These are phyloP conservation scores for Coemansia sp. DNA, from an alignment of 192 early-diverging fungal species.

Conservation along the genomic window DNA sequence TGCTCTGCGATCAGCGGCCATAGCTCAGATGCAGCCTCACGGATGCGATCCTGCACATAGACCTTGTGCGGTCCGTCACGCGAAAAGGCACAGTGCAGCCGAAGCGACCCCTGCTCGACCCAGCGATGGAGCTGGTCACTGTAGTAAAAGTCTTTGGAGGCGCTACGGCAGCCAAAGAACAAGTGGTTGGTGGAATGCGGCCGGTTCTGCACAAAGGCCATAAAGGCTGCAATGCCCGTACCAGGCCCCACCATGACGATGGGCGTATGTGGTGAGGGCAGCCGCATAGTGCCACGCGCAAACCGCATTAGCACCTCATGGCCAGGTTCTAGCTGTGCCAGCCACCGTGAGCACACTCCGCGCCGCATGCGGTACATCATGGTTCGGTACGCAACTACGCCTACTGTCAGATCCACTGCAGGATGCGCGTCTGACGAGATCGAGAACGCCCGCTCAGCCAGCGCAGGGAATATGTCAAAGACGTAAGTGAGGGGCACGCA, in stretches of 20 bases:
- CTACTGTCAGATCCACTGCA: slow-evolving; percentile 73
- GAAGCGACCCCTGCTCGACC: slow-evolving; percentile 51
- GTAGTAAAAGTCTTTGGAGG: slow-evolving; percentile 73
- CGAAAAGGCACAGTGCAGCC: slow-evolving; percentile 78
- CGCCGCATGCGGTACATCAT: slow-evolving; percentile 64
- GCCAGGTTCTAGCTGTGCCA: slow-evolving; percentile 41
- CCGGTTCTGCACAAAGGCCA: slow-evolving; percentile 68
- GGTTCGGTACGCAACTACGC: slow-evolving; percentile 84
- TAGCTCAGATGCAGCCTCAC: slow-evolving; percentile 42
- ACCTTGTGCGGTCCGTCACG: slow-evolving; percentile 63
- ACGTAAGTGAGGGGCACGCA: slow-evolving; percentile 73
- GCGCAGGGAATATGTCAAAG: slow-evolving; percentile 78
- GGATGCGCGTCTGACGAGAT: slow-evolving; percentile 65
- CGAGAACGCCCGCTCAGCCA: slow-evolving; percentile 80
- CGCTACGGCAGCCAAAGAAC: slow-evolving; percentile 82
- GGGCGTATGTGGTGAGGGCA: slow-evolving; percentile 59
- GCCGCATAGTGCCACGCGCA: slow-evolving; percentile 62
- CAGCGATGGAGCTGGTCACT: slow-evolving; percentile 61
- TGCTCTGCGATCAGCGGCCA: slow-evolving; percentile 62
- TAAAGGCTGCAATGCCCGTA: slow-evolving; percentile 92
- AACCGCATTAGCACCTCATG: slow-evolving; percentile 49
- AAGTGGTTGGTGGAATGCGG: slow-evolving; percentile 59
- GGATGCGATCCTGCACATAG: slow-evolving; percentile 42
- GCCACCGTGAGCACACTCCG: slow-evolving; percentile 84
- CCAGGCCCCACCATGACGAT: slow-evolving; percentile 81